Evolutionary conservation across 2,329 filamentous ascomycete species (phyloP), one percentile per base, ranked within the genome.

Genomic region (Aspergillus hiratsukae): DNA sequence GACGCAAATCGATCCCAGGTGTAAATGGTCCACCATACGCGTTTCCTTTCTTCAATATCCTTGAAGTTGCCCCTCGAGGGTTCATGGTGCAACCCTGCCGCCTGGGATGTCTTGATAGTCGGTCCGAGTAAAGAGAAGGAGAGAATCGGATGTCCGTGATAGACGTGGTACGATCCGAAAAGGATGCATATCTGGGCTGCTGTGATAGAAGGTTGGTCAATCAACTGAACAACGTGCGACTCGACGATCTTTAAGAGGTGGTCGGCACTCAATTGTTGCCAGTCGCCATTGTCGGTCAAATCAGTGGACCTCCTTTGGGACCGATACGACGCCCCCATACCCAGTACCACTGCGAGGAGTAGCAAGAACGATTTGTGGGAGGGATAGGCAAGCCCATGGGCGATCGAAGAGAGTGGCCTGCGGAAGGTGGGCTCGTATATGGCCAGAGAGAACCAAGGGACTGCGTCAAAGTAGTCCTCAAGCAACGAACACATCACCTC

Each of bases 381-480:
- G 2, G 66, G 64, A 14, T 66, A 63, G 0, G 75, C 74, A 40
- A 57, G 63, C 2, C 73, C 72, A 55, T 74, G 72, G 1, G 62
- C 55, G 1, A 76, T 64, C 7, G 69, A 68, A 9, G 63, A 56
- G 27, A 74, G 69, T 3, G 63, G 60, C 10, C 60, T 60, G 23
- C 75, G 72, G 49, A 78, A 76, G 27, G 66, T 73, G 1, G 75
- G 75, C 52, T 77, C 75, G 53, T 73, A 74, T 19, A 79, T 65
- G 1, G 75, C 74, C 3, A 78, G 64, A 17, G 75, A 77, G 53
- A 79, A 78, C 75, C 76, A 79, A 61, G 78, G 75, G 17, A 78
- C 70, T 1, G 73, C 62, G 50, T 71, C 66, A 52, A 77, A 75
- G 50, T 78, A 78, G 19, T 73, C 68, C 54, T 76, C 74, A 9